Base-by-base conservation (phyloP, 2,329 filamentous ascomycete species). In the Cucurbitaria berberidis region DNA sequence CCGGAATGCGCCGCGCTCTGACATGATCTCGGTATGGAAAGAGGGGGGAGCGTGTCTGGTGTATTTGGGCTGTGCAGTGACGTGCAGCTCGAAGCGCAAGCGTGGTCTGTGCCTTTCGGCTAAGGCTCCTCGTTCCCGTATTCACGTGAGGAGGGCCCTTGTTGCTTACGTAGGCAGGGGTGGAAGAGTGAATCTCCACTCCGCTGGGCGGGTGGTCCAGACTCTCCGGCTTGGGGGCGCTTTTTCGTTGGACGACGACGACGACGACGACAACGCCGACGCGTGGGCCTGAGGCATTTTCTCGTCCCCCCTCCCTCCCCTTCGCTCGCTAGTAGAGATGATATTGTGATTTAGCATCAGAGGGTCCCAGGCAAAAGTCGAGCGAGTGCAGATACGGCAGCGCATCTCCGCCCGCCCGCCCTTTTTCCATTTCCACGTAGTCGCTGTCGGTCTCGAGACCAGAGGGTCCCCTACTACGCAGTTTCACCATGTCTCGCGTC, bases 1-100 rank as follows among this genome's bases (percentile, higher is more conserved):
- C 59, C 81, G 75, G 69, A 81, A 80, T 63, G 76, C 75, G 58
- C 80, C 82, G 59, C 83, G 81, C 72, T 81, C 84, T 64, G 82
- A 86, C 85, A 79, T 86, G 50, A 53, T 59, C 46, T 55, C 53
- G 40, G 51, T 47, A 51, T 60, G 42, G 44, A 41, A 45, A 53
- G 45, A 47, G 43, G 50, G 39, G 48, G 54, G 46, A 51, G 54
- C 45, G 50, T 51, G 48, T 53, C n/a, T 43, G 30, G 43, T 42
- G 44, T 21, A 45, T 43, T 40, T 48, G 43, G 45, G 49, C 35
- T 34, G n/a, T 27, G 24, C 54, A 35, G 63, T 67, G 64, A 67
- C 62, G 67, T 68, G 62, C 65, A 59, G 57, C 47, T 43, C 34
- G 26, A 11, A 50, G 50, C 29, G 51, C 42, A 45, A 41, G 22